A percentile compares a stretch with the other conserved stretches of the same genome.
These are phyloP conservation scores for Circinella umbellata DNA, from an alignment of 371 early-diverging fungal genomes.

Conservation along the genomic window DNA sequence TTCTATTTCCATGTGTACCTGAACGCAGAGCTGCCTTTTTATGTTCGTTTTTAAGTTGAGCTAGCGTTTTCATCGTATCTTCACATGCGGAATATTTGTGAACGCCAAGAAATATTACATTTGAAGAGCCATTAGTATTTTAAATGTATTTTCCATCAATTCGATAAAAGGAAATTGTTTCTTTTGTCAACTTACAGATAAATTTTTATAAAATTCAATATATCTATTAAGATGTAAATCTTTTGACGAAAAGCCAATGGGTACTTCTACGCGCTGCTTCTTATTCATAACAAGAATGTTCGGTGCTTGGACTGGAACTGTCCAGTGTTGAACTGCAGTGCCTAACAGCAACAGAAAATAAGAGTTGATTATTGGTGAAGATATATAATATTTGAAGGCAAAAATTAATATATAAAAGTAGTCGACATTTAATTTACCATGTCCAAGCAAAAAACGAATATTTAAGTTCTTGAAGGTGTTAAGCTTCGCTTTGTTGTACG, in stretches of 20 bases:
- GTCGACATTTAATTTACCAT: conserved; percentile 29
- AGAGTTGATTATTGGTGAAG: too few species aligned
- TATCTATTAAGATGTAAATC: conserved; percentile 29
- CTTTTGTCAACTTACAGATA: conserved; percentile 32
- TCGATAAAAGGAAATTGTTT: conserved; percentile 11
- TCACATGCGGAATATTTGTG: conserved; percentile 26
- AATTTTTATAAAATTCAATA: conserved; percentile 36
- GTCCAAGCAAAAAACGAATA: conserved; percentile 31
- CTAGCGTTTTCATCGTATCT: conserved; percentile 29
- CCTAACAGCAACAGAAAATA: conserved; percentile 17
- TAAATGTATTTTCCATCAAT: background rate
- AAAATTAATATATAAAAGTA: too few species aligned
- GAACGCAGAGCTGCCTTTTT: conserved; percentile 25
- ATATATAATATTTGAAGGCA: too few species aligned
- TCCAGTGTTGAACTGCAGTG: conserved; percentile 31
- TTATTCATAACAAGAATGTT: conserved; percentile 34
- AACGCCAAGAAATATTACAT: background rate
- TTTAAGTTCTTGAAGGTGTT: conserved; percentile 28
- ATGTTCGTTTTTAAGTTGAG: conserved; percentile 29
- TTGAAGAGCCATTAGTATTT: conserved; percentile 20
- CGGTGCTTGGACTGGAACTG: conserved; percentile 32
- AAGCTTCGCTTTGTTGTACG: conserved; percentile 27
- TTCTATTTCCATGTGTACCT: conserved; percentile 22
- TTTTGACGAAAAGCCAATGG: conserved; percentile 31
- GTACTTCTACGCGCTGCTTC: conserved; percentile 30